A percentile compares a stretch with the other conserved stretches of the same genome.
Conservation (phyloP, 108 stramenopile species). For the Discostella pseudostelligera region DNA sequence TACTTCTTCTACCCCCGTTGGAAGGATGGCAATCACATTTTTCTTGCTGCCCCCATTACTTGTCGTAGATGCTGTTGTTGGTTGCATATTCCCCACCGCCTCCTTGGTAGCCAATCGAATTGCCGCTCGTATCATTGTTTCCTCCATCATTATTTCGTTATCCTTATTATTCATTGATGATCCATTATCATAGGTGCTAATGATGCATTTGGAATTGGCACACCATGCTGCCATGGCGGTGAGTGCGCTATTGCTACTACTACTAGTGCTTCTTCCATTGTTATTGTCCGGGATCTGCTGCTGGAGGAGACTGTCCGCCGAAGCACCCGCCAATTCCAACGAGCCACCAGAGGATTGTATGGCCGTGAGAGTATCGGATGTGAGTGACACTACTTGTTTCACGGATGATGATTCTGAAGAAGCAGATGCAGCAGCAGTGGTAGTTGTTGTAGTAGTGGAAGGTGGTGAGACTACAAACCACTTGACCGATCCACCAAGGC, state of each 20-base stretch:
- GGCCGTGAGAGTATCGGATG: constrained; percentile 40
- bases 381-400: constrained; percentile 17
- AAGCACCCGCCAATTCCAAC: constrained; percentile 65
- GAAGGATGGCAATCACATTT: constrained; percentile 53
- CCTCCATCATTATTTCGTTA: constrained; percentile 26
- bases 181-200: constrained; percentile 65
- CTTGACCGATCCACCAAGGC: constrained; percentile 54
- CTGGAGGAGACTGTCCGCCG: constrained; percentile 45
- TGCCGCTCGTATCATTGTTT: constrained; percentile 31
- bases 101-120: constrained; percentile 61
- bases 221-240: constrained; percentile 64
- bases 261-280: too few species aligned
- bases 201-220: constrained; percentile 39
- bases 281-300: constrained; percentile 9
- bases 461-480: constrained; percentile 73
- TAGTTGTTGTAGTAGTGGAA: background rate
- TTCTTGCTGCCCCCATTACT: constrained; percentile 33
- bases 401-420: constrained; percentile 1
- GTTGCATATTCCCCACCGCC: constrained; percentile 22
- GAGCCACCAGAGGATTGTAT: constrained; percentile 50
- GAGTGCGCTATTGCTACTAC: constrained; percentile 32
- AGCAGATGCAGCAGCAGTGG: background rate
- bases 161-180: constrained; percentile 12
- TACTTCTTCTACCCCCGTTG: constrained; percentile 52
- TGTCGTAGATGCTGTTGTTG: background rate